Base-by-base conservation (phyloP, 1,284 basidiomycete species). In the Irpex sp. region DNA sequence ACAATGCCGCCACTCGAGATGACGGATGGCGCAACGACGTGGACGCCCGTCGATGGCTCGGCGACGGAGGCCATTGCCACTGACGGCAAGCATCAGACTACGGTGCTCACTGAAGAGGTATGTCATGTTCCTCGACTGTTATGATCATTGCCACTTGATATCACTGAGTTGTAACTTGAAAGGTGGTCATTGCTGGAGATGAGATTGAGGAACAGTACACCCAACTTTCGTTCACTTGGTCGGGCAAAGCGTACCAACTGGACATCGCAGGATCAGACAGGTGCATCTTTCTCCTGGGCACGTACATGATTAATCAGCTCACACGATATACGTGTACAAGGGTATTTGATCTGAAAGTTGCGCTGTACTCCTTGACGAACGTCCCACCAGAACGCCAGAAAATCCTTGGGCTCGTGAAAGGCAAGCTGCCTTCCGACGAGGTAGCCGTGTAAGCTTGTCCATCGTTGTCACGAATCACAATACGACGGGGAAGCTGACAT, bases 311-410 rank as follows among this genome's bases (percentile, higher is more conserved):
- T 55, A 58, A 34, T 34, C 6, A 5, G n/a, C 19, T 62, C 31
- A 63, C 51, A 15, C 44, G 64, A 55, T 6, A 8, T 19, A 15
- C n/a, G n/a, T 13, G 7, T 34, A 52, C 4, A 68, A 90, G 89
- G 71, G 84, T 91, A 7, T 87, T 84, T 69, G 89, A 92, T 68
- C 75, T 92, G 67, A 91, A 91, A 75, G 77, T 79, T 17, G 74
- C 81, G 6, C 74, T 97, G 47, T 84, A 89, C 66, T 82, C 79
- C 38, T 74, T 94, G 62, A 97, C 94, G 1, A 84, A 82, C 63
- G 93, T 97, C 1, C 93, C 94, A 2, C 84, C 88, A 31, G 92
- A 92, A 67, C 82, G 94, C 15, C 94, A 97, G 78, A 97, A 97
- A 81, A 89, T 97, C 61, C 81, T 96, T 11, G 93, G 93, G 1